These are phyloP conservation scores for Rhizopogon sp. DNA, from an alignment of 768 basidiomycete genomes.

Conservation along the genomic window DNA sequence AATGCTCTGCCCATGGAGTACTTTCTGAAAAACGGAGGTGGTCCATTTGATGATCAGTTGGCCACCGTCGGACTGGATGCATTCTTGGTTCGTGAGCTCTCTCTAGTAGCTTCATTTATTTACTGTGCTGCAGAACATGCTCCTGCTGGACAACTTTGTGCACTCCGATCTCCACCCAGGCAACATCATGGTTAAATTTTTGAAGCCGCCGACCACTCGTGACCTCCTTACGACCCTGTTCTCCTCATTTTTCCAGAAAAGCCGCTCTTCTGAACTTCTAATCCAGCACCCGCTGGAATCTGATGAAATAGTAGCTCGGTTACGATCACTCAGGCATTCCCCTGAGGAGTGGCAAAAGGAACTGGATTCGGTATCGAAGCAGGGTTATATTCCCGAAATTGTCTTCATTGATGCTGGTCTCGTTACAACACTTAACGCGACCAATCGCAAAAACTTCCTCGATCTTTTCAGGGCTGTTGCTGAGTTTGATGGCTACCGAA, in stretches of 20 bases:
- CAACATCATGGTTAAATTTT: conserved; percentile 98
- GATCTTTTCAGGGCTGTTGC: conserved; percentile 96
- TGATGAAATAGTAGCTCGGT: conserved; percentile 61
- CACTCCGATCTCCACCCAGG: conserved; percentile 90
- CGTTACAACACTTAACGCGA: conserved; percentile 77
- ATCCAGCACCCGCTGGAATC: conserved; percentile 38
- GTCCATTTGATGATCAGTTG: conserved; percentile 83
- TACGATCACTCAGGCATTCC: conserved; percentile 55
- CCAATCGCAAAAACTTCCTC: conserved; percentile 89
- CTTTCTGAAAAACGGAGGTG: conserved; percentile 88
- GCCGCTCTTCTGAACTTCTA: conserved; percentile 15
- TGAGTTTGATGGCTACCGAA: conserved; percentile 94
- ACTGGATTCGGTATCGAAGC: conserved; percentile 49
- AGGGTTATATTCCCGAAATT: conserved; percentile 89
- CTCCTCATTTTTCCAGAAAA: conserved; percentile 43
- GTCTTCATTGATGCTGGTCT: conserved; percentile 97
- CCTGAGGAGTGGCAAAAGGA: conserved; percentile 66
- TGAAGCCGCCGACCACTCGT: conserved; percentile 70
- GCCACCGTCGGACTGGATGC: conserved; percentile 94
- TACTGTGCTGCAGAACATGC: conserved; percentile 72
- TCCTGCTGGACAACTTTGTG: conserved; percentile 95
- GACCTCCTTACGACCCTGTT: conserved; percentile 61
- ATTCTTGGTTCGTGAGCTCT: conserved; percentile 64
- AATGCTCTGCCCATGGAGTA: conserved; percentile 86
- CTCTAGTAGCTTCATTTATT: conserved; percentile 4